A percentile compares a stretch with the other conserved stretches of the same genome.
phyloP scores from a whole-genome alignment of 1,284 basidiomycete genomes.

The Inonotus obliquus region DNA sequence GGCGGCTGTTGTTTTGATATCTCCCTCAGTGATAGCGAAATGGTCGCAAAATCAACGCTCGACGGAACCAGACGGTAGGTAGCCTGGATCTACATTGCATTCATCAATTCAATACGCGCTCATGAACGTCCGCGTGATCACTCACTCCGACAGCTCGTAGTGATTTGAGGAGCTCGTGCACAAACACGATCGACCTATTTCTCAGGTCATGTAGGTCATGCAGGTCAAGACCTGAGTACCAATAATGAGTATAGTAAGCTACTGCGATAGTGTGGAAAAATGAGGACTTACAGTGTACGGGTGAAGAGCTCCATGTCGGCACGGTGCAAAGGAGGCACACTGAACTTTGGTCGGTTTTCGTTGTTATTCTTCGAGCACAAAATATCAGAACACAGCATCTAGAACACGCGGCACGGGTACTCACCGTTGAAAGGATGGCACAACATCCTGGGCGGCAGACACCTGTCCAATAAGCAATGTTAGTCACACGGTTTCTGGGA shows the following conservation, averaged over 20 bases:
- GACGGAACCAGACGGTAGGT: slow-evolving; percentile 61
- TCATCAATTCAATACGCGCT: not conserved
- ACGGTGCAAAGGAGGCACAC: slow-evolving; percentile 56
- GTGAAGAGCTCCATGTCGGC: slow-evolving; percentile 56
- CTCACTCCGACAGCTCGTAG: slow-evolving; percentile 59
- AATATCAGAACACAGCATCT: not conserved
- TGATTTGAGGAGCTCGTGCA: slow-evolving; percentile 57
- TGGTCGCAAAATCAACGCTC: slow-evolving; percentile 51
- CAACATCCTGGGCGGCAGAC: slow-evolving; percentile 9
- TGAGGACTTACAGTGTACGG: slow-evolving; percentile 47
- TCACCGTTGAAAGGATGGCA: slow-evolving; percentile 13
- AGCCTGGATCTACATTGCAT: slow-evolving; percentile 42
- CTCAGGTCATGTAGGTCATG: slow-evolving; percentile 64
- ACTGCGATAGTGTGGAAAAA: not conserved
- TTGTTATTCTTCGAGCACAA: slow-evolving; percentile 35
- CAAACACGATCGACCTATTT: slow-evolving; percentile 56
- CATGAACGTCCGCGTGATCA: slow-evolving; percentile 14
- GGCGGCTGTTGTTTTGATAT: slow-evolving; percentile 26
- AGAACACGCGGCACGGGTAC: not conserved
- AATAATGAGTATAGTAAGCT: slow-evolving; percentile 1
- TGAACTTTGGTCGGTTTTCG: slow-evolving; percentile 34
- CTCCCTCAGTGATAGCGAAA: slow-evolving; percentile 45
- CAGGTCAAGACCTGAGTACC: slow-evolving; percentile 49
- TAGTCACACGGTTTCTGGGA: not conserved
- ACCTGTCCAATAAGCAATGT: not conserved